Evolutionary conservation across 345 rosid genomes (phyloP).

Genomic region (Linum tenue): DNA sequence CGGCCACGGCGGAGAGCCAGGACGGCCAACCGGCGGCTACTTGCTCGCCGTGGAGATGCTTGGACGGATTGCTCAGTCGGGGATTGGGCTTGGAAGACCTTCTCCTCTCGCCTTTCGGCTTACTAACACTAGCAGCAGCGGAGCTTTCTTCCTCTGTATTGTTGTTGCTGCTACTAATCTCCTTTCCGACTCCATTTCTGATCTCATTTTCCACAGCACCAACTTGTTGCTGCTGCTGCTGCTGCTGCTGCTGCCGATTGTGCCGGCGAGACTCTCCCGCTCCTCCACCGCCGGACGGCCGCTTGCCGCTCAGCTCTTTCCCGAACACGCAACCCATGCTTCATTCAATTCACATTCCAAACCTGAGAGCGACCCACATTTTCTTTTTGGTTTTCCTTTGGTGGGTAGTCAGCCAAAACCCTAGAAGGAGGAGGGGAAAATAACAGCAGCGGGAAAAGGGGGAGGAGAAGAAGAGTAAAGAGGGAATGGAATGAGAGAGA

Average conservation of each 20-base stretch:
- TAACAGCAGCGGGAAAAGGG: constrained; percentile 12
- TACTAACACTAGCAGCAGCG: not conserved
- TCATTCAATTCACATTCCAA: constrained; percentile 8
- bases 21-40: constrained; percentile 29
- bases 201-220: constrained; percentile 6
- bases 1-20: constrained; percentile 29
- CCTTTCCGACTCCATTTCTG: constrained; percentile 3
- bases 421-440: not conserved
- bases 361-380: constrained; percentile 6
- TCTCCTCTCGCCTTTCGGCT: constrained; percentile 10
- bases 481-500: not conserved
- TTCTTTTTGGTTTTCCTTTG: not conserved
- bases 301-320: constrained; percentile 15
- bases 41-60: constrained; percentile 23
- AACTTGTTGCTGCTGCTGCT: constrained; percentile 2
- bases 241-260: constrained; percentile 17
- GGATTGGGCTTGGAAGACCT: constrained; percentile 24
- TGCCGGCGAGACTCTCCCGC: constrained; percentile 14
- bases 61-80: constrained; percentile 23
- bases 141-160: not conserved
- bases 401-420: constrained; percentile 13
- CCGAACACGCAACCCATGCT: constrained; percentile 29
- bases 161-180: not conserved
- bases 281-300: constrained; percentile 3
- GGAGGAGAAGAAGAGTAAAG: constrained; percentile 1